Evolutionary conservation across 2,329 filamentous ascomycete genomes (phyloP).

Genomic region (Verticillium nubilum): DNA sequence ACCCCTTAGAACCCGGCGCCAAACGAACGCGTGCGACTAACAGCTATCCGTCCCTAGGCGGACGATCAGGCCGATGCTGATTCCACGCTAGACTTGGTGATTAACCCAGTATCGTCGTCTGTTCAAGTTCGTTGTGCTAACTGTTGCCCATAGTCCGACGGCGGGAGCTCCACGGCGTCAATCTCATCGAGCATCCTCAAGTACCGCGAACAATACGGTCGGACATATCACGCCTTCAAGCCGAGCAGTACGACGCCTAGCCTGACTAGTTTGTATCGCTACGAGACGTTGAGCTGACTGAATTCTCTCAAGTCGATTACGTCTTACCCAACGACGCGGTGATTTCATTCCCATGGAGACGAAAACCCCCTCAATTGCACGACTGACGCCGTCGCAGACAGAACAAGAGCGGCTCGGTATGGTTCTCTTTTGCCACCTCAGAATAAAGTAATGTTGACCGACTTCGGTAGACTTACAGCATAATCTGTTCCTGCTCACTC

Average conservation of each 20-base stretch:
- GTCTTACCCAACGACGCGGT: not conserved
- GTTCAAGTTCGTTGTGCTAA: no score
- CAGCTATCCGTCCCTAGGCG: no score
- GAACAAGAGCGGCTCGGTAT: not conserved
- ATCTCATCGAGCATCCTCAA: conserved; percentile 29
- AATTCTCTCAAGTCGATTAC: not conserved
- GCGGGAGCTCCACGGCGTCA: conserved; percentile 20
- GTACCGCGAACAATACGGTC: conserved; percentile 31
- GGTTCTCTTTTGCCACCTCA: not conserved
- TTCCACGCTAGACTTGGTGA: not conserved
- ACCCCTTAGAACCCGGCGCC: no score
- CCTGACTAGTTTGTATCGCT: no score
- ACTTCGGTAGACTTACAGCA: conserved; percentile 25
- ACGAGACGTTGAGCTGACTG: no score
- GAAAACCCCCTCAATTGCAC: no score
- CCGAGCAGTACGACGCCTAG: conserved; percentile 10
- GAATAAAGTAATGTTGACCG: not conserved
- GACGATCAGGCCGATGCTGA: not conserved
- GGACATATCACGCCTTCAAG: conserved; percentile 30
- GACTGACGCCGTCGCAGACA: not conserved
- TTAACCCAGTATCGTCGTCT: no score
- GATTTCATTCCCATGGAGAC: not conserved
- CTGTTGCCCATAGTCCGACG: not conserved
- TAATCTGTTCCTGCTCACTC: conserved; percentile 23
- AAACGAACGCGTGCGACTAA: no score